Base-by-base conservation (phyloP, 2,329 filamentous ascomycete species). In the Penicillium sp. region DNA sequence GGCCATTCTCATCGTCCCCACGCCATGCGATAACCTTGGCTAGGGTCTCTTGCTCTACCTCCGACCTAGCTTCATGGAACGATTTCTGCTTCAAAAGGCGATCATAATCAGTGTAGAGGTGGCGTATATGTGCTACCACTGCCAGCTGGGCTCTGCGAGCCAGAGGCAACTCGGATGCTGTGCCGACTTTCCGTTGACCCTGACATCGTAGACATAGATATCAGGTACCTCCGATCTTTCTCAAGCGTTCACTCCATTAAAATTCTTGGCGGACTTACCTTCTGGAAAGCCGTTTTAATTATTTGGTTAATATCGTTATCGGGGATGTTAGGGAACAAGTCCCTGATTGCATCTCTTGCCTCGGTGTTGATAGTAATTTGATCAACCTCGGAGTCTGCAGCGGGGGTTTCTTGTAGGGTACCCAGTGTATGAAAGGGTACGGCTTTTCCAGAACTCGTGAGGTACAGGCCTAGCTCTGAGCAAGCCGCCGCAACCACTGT, bases 301-400 rank as follows among this genome's bases (percentile, higher is more conserved):
- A 89, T 87, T 55, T 81, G 78, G 51, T 83, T 78, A 10, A 87
- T 70, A 70, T 87, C 85, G 57, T 80, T 77, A 54, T 84, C 80
- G 2, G 86, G 86, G 28, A 88, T 87, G 61, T 84, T 86, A 4
- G 86, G 86, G 65, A 88, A 88, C 30, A 88, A 76, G 68, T 89
- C 86, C 62, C 80, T 83, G 53, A 89, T 83, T 11, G 85, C 84
- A 56, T 83, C 82, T 61, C 82, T 78, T 53, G 87, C 84, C 68
- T 86, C 81, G n/a, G 83, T 81, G 61, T 84, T 83, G 52, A 84
- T 81, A 14, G 80, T 81, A 35, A 78, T 71, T 73, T 81, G 75
- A 65, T 72, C 74, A 52, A 71, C 67, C 45, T 78, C 76, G 35
- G 73, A 70, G 37, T 73, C 68, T 60, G 66, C 56, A 54, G 65